Evolutionary conservation across 2,329 filamentous ascomycete species (phyloP).

Genomic region (Ophiocordyceps unilateralis): DNA sequence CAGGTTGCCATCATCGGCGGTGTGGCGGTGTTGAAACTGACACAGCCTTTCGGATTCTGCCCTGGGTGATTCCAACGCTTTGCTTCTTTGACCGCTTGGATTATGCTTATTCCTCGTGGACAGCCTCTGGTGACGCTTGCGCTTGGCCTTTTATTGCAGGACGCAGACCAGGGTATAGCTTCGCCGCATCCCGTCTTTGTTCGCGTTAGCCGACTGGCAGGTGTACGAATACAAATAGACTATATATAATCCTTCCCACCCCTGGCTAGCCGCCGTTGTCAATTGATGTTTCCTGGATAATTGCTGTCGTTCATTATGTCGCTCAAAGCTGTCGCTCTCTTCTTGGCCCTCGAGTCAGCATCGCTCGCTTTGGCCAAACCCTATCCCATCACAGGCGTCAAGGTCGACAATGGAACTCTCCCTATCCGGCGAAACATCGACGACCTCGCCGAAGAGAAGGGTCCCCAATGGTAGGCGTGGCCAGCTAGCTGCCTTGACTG

Average conservation of each 20-base stretch:
- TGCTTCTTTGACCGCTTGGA: not conserved
- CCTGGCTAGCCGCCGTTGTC: not conserved
- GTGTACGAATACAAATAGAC: not conserved
- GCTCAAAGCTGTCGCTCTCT: slow-evolving; percentile 3
- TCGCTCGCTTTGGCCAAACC: not conserved
- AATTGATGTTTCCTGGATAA: not conserved
- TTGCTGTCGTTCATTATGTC: not conserved
- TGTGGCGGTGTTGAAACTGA: too few relatives aligned
- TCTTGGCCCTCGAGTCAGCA: not conserved
- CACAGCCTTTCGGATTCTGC: not conserved
- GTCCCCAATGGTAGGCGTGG: not conserved
- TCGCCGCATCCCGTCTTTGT: not conserved
- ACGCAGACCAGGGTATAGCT: not conserved
- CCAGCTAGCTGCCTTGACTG: not conserved
- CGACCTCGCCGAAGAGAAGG: not conserved
- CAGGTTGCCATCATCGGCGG: too few relatives aligned
- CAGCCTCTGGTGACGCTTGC: not conserved
- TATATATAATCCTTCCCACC: not conserved
- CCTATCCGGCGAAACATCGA: slow-evolving; percentile 2
- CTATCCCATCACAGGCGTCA: slow-evolving; percentile 2
- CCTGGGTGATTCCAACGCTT: not conserved
- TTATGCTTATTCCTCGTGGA: not conserved
- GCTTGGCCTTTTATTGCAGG: not conserved
- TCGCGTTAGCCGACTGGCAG: not conserved
- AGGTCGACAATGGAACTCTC: not conserved